Evolutionary conservation across 2,329 filamentous ascomycete species (phyloP), one percentile per base, ranked within the genome.

Genomic region (Fusarium guadeloupense): DNA sequence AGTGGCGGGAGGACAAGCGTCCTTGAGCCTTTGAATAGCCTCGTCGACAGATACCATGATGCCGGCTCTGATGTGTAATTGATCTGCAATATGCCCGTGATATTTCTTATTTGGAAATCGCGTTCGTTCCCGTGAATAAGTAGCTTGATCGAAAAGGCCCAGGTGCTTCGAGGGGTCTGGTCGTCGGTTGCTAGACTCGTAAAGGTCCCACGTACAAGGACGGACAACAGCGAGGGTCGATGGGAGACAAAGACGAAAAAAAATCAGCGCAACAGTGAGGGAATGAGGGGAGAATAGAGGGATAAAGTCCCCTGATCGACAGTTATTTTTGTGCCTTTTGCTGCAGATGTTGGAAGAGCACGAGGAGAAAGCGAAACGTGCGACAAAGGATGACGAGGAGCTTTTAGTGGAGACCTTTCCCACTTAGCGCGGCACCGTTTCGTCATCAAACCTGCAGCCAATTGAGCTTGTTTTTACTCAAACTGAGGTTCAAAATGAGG

Each of bases 1-100:
- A 31, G 81, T 83, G 17, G 79, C 78, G 4, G 82, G 82, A 7
- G 82, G 82, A 21, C 77, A 76, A 37, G 81, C 79, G 62, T 83
- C 81, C 40, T 75, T 71, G 54, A 85, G 78, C 26, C 80, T 77
- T 68, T 77, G 71, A 45, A 82, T 73, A 53, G 77, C 75, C 59
- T 78, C 75, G 28, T 77, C 72, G 25, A 75, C 72, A 46, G 74
- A 67, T 31, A 72, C 69, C 70, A 75, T 76, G 54, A 44, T 64
- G 34, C 37, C 13, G 28, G 13, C 8, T 12, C 7, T 17, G 34
- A 33, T 43, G 25, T 40, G 41, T 41, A 34, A 34, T 14, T 13
- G 30, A 12, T 21, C n/a, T n/a, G n/a, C n/a, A n/a, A 8, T 21
- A 43, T 30, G n/a, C 26, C 34, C n/a, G n/a, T n/a, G n/a, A 25